Conservation (phyloP, 768 basidiomycete genomes). For the Rhodotorula kratochvilovae region DNA sequence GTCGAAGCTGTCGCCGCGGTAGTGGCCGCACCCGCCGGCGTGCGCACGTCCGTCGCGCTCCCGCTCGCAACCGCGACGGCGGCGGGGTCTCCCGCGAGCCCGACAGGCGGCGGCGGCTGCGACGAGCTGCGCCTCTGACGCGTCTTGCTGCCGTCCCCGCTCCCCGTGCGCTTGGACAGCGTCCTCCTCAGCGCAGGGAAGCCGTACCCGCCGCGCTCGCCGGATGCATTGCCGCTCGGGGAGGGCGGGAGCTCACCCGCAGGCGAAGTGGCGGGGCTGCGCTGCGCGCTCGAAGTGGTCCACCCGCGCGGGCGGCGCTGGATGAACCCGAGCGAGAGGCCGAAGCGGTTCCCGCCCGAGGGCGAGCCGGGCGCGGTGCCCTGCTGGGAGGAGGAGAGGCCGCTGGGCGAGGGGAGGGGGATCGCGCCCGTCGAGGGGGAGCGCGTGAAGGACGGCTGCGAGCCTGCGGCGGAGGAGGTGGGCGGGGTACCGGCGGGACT, state of each 20-base stretch:
- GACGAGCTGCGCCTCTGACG: slow-evolving; percentile 27
- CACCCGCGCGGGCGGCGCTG: slow-evolving; percentile 31
- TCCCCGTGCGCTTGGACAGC: slow-evolving; percentile 17
- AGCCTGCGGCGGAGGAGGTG: not conserved
- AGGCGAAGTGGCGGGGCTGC: slow-evolving; percentile 19
- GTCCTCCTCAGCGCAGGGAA: slow-evolving; percentile 33
- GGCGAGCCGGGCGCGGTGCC: slow-evolving; percentile 1
- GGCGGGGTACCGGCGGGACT: slow-evolving; percentile 18
- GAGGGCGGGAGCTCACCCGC: slow-evolving; percentile 23
- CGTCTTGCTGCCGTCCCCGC: not conserved
- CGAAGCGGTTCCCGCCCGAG: slow-evolving; percentile 28
- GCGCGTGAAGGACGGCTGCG: not conserved
- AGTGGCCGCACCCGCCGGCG: not conserved
- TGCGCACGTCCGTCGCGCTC: not conserved
- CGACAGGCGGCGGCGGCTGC: slow-evolving; percentile 19
- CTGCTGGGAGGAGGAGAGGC: not conserved
- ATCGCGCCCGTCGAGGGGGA: not conserved
- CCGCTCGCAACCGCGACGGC: too few relatives aligned
- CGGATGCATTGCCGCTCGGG: slow-evolving; percentile 4
- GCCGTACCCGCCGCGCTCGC: slow-evolving; percentile 23
- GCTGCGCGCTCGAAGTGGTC: slow-evolving; percentile 20
- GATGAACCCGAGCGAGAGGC: slow-evolving; percentile 32
- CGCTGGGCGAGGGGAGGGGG: not conserved
- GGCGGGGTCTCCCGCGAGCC: not conserved
- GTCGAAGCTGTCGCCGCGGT: not conserved